A percentile compares a stretch with the other conserved stretches of the same genome.
phyloP scores from a whole-genome alignment of 495 filamentous ascomycete genomes.

The Annulohypoxylon nitens region DNA sequence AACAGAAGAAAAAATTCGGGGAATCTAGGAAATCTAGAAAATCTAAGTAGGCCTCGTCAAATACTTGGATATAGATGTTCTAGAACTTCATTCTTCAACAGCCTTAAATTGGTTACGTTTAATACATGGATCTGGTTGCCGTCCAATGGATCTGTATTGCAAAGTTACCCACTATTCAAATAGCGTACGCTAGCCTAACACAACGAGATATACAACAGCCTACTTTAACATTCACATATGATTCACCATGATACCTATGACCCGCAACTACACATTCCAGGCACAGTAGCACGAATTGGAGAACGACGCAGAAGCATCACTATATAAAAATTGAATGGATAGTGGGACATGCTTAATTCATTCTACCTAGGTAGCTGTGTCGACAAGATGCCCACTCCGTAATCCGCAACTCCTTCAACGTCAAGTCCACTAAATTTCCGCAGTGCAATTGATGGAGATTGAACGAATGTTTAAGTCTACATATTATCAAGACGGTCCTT shows the following conservation, averaged over 20 bases:
- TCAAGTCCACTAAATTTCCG: neutral
- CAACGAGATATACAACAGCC: neutral
- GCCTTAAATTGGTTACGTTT: neutral
- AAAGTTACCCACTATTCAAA: neutral
- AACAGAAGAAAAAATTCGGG: neutral
- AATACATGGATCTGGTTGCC: neutral
- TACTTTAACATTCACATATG: neutral
- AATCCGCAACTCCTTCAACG: no score
- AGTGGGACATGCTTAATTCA: neutral
- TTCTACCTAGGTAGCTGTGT: neutral
- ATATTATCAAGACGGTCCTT: slow-evolving; percentile 57
- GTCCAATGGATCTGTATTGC: neutral
- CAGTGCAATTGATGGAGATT: neutral
- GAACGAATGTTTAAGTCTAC: slow-evolving; percentile 14
- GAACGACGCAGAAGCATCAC: neutral
- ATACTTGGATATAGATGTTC: neutral
- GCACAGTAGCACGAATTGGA: neutral
- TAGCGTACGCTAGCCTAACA: neutral
- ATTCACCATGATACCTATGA: neutral
- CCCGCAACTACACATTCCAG: neutral
- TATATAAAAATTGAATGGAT: neutral
- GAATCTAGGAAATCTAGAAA: neutral
- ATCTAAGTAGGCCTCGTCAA: neutral
- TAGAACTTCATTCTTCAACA: neutral
- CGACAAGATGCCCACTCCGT: neutral